Evolutionary conservation across 208 protist genomes (phyloP).

Genomic region (Vickermania ingenoplastis): DNA sequence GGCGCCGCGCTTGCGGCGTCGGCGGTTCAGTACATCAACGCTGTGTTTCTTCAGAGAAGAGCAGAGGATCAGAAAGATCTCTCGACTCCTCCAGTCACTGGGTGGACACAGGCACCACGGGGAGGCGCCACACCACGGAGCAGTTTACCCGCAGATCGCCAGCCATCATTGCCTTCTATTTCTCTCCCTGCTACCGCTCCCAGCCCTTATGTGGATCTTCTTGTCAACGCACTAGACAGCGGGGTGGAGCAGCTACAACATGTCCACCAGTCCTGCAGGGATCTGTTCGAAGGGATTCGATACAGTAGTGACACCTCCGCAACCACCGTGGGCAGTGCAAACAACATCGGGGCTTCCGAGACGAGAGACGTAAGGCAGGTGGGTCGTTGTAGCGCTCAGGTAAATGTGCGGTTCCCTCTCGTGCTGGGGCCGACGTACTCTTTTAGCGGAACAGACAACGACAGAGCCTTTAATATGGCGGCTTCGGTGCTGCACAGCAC

Average conservation of each 20-base stretch:
- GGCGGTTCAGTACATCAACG: not conserved
- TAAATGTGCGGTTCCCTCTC: no score
- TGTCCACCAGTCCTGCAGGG: not conserved
- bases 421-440: slow-evolving; percentile 35
- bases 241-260: not conserved
- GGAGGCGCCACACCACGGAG: no score
- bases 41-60: not conserved
- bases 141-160: not conserved
- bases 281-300: not conserved
- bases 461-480: slow-evolving; percentile 29
- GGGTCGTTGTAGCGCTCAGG: no score
- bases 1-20: not conserved
- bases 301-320: no score
- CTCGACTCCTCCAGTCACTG: not conserved
- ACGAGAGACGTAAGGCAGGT: no score
- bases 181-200: no score
- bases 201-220: no score
- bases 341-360: no score
- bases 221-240: no score
- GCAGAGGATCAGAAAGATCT: not conserved
- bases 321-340: no score
- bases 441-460: slow-evolving; percentile 28
- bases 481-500: slow-evolving; percentile 40
- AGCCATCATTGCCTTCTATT: not conserved
- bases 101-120: not conserved